Percentiles rank a stretch among this genome's conserved stretches.
Conservation (phyloP, 2,329 filamentous ascomycete genomes). For the Colletotrichum ledebouriae region DNA sequence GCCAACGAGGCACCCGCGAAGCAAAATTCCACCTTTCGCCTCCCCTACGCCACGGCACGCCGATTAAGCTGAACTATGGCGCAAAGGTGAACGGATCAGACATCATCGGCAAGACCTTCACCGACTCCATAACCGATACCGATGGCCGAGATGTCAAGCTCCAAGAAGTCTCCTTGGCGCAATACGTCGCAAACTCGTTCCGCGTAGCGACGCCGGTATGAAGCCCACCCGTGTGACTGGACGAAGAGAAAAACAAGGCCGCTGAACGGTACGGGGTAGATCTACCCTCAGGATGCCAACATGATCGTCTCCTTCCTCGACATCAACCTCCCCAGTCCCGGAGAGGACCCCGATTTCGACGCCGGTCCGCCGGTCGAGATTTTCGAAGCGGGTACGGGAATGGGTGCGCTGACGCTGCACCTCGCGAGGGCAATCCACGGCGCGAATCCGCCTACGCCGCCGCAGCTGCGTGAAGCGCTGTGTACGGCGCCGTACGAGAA, state of each 20-base stretch:
- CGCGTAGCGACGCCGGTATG: constrained; percentile 82
- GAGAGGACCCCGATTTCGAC: constrained; percentile 51
- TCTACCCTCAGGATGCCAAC: constrained; percentile 80
- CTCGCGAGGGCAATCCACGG: constrained; percentile 82
- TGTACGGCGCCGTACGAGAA: constrained; percentile 42
- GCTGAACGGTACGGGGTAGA: constrained; percentile 45
- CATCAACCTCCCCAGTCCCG: constrained; percentile 69
- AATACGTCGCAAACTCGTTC: constrained; percentile 77
- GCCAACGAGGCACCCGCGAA: constrained; percentile 53
- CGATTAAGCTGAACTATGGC: constrained; percentile 57
- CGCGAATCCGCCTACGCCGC: constrained; percentile 70
- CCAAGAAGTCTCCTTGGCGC: constrained; percentile 76
- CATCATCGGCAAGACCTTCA: constrained; percentile 73
- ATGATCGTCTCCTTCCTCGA: constrained; percentile 83
- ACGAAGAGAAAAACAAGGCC: background rate
- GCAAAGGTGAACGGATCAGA: constrained; percentile 64
- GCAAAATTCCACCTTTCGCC: constrained; percentile 55
- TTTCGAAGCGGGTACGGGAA: constrained; percentile 88
- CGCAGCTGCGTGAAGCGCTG: constrained; percentile 53
- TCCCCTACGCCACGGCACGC: constrained; percentile 50
- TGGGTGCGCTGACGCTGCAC: constrained; percentile 82
- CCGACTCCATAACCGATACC: constrained; percentile 70
- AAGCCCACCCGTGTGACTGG: background rate
- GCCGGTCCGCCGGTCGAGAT: constrained; percentile 73
- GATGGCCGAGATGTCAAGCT: constrained; percentile 66